phyloP scores from a whole-genome alignment of 164 flowering plant genomes.

The Vitis amurensis region DNA sequence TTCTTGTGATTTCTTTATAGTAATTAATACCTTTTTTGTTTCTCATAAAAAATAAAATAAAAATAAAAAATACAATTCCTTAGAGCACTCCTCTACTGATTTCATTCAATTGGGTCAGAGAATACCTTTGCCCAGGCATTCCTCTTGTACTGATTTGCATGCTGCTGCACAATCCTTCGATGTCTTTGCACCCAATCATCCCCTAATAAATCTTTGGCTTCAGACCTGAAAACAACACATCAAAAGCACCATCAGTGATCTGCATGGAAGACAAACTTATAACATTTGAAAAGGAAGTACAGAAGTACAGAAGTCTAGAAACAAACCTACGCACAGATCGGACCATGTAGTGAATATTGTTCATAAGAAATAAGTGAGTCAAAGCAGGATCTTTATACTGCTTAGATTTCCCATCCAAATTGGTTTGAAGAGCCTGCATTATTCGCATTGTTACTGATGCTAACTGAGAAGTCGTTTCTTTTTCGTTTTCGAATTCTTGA shows the following conservation, averaged over 20 bases:
- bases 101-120: not conserved
- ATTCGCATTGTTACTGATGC: slow-evolving; percentile 79
- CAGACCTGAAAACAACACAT: slow-evolving; percentile 57
- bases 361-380: slow-evolving; percentile 93
- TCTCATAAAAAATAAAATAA: no score
- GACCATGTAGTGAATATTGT: slow-evolving; percentile 96
- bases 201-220: slow-evolving; percentile 93
- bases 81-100: not conserved
- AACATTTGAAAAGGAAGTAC: not conserved
- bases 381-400: slow-evolving; percentile 87
- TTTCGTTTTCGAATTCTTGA: slow-evolving; percentile 64
- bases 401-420: slow-evolving; percentile 96
- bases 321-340: slow-evolving; percentile 97
- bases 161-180: slow-evolving; percentile 91
- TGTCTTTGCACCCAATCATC: slow-evolving; percentile 99
- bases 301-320: not conserved
- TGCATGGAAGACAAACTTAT: not conserved
- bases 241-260: not conserved
- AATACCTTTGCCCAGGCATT: slow-evolving; percentile 96
- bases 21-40: no score
- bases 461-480: slow-evolving; percentile 63
- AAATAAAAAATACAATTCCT: no score
- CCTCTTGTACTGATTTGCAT: slow-evolving; percentile 96
- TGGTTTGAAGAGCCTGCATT: slow-evolving; percentile 96
- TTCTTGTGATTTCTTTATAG: no score